Percentiles rank a stretch among this genome's conserved stretches.
Conservation (phyloP, 2,329 filamentous ascomycete species). For the Rhinocladiella similis region DNA sequence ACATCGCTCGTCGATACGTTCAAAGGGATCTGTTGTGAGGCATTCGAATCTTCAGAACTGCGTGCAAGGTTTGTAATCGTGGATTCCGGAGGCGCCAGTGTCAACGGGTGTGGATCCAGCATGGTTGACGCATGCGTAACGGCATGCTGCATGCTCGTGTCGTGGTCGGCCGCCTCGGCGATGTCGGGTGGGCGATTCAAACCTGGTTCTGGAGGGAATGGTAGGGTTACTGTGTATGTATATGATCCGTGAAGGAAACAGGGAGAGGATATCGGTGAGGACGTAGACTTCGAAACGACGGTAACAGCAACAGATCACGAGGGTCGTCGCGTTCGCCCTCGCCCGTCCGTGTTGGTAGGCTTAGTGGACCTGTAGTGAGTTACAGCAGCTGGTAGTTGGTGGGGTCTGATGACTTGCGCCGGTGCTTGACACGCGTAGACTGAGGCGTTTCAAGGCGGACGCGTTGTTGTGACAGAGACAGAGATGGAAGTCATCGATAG, state of each 20-base stretch:
- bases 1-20: conserved; percentile 17
- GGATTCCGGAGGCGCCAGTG: conserved; percentile 9
- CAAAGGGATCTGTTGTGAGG: conserved; percentile 9
- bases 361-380: too few species aligned
- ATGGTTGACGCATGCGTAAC: conserved; percentile 18
- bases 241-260: not conserved
- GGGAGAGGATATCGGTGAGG: not conserved
- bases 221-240: not conserved
- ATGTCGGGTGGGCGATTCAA: not conserved
- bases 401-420: not conserved
- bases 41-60: conserved; percentile 6
- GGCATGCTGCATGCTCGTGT: conserved; percentile 20
- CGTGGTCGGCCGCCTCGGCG: conserved; percentile 8
- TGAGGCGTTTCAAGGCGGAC: conserved; percentile 17
- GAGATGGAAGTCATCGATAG: not conserved
- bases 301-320: conserved; percentile 1
- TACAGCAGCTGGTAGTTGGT: not conserved
- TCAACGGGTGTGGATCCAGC: conserved; percentile 18
- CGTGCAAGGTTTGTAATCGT: not conserved
- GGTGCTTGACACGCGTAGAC: conserved; percentile 1
- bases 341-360: not conserved
- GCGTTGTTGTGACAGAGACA: conserved; percentile 10
- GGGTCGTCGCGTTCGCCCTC: conserved; percentile 1
- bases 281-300: not conserved
- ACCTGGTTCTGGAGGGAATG: not conserved